Evolutionary conservation across 352 stramenopile species (phyloP).

Genomic region (Phytophthora tentaculata): DNA sequence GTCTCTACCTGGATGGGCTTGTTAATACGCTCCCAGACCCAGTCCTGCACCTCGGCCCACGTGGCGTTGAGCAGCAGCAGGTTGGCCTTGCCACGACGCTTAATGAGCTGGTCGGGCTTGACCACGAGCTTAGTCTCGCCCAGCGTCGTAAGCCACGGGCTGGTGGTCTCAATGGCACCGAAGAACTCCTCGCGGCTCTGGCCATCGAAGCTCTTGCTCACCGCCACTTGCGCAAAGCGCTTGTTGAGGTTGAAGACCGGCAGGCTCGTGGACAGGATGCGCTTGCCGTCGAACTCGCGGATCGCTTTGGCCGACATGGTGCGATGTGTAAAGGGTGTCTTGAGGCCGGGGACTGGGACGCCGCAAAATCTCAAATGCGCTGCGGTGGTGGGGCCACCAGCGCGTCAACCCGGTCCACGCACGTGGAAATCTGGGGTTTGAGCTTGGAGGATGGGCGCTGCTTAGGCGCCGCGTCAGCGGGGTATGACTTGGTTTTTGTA

Average conservation of each 20-base stretch:
- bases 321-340: constrained; percentile 9
- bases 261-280: constrained; percentile 89
- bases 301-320: constrained; percentile 96
- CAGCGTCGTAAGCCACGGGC: constrained; percentile 85
- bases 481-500: constrained; percentile 31
- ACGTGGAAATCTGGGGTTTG: constrained; percentile 13
- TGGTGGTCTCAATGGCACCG: constrained; percentile 64
- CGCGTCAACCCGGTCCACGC: background rate
- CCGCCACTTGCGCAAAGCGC: constrained; percentile 76
- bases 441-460: constrained; percentile 12
- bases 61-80: constrained; percentile 95
- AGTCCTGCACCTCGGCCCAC: constrained; percentile 92
- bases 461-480: constrained; percentile 23
- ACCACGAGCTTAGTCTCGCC: constrained; percentile 91
- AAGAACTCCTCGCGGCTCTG: constrained; percentile 71
- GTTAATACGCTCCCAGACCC: constrained; percentile 95
- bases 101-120: constrained; percentile 98
- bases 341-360: constrained; percentile 21
- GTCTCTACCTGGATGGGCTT: constrained; percentile 92
- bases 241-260: constrained; percentile 77
- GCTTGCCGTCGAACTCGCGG: constrained; percentile 96
- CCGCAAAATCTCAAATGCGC: constrained; percentile 56
- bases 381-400: background rate
- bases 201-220: constrained; percentile 42
- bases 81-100: constrained; percentile 95